phyloP scores from a whole-genome alignment of 495 filamentous ascomycete species.

The Tuber microsphaerosporum region DNA sequence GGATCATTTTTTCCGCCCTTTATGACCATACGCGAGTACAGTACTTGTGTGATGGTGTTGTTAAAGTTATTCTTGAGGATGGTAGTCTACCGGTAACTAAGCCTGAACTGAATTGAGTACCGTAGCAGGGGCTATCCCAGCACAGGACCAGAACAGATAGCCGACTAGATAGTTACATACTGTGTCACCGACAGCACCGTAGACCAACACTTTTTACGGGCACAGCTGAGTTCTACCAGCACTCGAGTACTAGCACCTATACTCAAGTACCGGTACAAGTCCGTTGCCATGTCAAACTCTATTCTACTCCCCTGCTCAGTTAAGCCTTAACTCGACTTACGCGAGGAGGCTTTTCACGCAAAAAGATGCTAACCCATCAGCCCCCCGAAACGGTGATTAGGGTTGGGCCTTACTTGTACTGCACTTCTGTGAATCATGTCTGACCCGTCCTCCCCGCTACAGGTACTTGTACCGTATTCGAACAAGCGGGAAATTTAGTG shows the following conservation, averaged over 20 bases:
- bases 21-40: too few species aligned
- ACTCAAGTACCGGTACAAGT: background rate
- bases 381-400: background rate
- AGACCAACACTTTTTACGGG: background rate
- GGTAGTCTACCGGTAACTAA: too few species aligned
- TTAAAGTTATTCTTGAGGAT: too few species aligned
- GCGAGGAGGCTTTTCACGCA: background rate
- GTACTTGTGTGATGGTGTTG: too few species aligned
- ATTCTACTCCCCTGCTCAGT: too few species aligned
- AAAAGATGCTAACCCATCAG: background rate
- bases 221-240: background rate
- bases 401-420: background rate
- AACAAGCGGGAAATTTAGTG: background rate
- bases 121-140: background rate
- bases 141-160: background rate
- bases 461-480: background rate
- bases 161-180: background rate
- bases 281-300: background rate
- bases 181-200: too few species aligned
- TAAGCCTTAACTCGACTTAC: background rate
- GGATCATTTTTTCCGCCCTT: too few species aligned
- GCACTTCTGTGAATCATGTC: background rate
- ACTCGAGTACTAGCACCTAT: too few species aligned
- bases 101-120: too few species aligned
- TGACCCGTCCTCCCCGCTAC: background rate